These are phyloP conservation scores for Pseudogymnoascus destructans DNA, from an alignment of 2,329 filamentous ascomycete genomes.

Conservation along the genomic window DNA sequence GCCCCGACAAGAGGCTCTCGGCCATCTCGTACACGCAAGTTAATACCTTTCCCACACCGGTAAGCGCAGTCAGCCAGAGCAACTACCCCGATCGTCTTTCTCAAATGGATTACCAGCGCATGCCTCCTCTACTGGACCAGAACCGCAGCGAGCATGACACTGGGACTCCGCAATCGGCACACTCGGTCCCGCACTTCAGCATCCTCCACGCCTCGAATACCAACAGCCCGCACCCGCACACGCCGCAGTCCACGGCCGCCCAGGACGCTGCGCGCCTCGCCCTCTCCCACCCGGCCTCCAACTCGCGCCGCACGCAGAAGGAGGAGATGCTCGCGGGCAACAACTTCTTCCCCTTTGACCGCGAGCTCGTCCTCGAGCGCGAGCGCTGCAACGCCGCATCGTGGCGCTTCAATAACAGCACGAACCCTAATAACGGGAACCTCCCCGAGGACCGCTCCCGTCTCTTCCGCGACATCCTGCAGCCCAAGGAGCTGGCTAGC, in stretches of 20 bases:
- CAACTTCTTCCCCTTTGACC: conserved; percentile 67
- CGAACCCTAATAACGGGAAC: conserved; percentile 59
- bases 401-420: conserved; percentile 76
- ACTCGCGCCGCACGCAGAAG: conserved; percentile 48
- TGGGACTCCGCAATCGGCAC: conserved; percentile 32
- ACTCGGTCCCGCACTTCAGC: conserved; percentile 42
- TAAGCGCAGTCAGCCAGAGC: conserved; percentile 39
- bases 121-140: conserved; percentile 47
- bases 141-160: conserved; percentile 43
- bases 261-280: conserved; percentile 22
- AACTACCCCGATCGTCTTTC: conserved; percentile 26
- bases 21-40: conserved; percentile 37
- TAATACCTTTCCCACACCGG: conserved; percentile 48
- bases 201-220: conserved; percentile 38
- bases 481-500: conserved; percentile 44
- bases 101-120: conserved; percentile 44
- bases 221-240: conserved; percentile 33
- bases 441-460: conserved; percentile 54
- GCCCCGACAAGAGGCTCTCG: conserved; percentile 50
- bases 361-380: conserved; percentile 69
- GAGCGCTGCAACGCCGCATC: conserved; percentile 70
- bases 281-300: conserved; percentile 23
- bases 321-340: conserved; percentile 78
- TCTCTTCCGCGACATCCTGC: conserved; percentile 59
- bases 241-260: conserved; percentile 22